phyloP scores from a whole-genome alignment of 306 rosid genomes.

The Trifolium fragiferum region DNA sequence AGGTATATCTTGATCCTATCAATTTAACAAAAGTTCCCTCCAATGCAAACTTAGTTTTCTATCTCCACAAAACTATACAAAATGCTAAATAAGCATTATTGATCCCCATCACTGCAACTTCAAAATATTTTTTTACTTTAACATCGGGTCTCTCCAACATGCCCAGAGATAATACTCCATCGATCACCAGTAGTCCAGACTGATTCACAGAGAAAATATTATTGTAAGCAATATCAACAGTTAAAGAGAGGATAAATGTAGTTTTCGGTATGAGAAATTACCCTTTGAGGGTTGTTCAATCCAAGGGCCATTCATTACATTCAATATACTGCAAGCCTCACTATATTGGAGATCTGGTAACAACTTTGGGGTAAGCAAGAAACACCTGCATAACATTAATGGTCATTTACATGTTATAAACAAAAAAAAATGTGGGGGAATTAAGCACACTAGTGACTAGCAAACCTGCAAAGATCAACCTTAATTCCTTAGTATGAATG shows the following conservation, averaged over 20 bases:
- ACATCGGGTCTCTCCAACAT: constrained; percentile 52
- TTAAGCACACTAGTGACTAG: constrained; percentile 10
- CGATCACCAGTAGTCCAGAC: constrained; percentile 86
- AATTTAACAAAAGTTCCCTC: neutral
- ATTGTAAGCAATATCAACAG: constrained; percentile 26
- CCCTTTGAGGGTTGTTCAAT: constrained; percentile 72
- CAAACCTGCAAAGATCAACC: constrained; percentile 26
- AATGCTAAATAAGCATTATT: neutral
- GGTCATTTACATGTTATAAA: constrained; percentile 9
- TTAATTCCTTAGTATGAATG: neutral
- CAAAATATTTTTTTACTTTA: constrained; percentile 21
- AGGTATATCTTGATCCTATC: neutral
- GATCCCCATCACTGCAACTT: constrained; percentile 1
- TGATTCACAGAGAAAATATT: constrained; percentile 41
- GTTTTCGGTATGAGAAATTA: constrained; percentile 37
- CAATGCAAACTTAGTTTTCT: neutral
- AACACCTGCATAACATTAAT: constrained; percentile 69
- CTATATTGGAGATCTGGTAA: constrained; percentile 86
- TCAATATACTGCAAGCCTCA: constrained; percentile 86
- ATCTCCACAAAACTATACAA: constrained; percentile 34
- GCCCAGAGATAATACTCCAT: constrained; percentile 66
- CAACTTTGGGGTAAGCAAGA: constrained; percentile 92
- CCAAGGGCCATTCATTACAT: constrained; percentile 94
- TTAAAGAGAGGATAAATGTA: constrained; percentile 6
- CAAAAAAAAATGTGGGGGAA: neutral